Base-by-base conservation (phyloP, 2,329 filamentous ascomycete genomes). In the Epichloe gansuensis region DNA sequence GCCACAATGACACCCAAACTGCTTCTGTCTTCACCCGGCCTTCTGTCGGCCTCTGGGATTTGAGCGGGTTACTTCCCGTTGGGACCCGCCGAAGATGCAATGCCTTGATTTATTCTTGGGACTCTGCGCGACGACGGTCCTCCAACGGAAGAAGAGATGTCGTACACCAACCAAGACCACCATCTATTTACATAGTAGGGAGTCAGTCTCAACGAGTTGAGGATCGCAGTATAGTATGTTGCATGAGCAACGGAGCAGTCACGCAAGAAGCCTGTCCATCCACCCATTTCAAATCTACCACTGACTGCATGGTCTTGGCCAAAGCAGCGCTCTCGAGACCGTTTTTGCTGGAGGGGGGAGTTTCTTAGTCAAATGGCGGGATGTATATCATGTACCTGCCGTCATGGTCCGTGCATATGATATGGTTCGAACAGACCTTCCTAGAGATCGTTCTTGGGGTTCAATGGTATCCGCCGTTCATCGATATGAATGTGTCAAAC, bases 21-120 rank as follows among this genome's bases (percentile, higher is more conserved):
- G 45, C 46, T 44, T 47, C 31, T 42, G 34, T 36, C 23, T 56
- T 53, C 46, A 52, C 38, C 47, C 39, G 38, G 47, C 45, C 45
- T 49, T 44, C 43, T 55, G 47, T 45, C 41, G 49, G 43, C 51
- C 52, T 50, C 36, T 53, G 51, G 48, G 43, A 48, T 47, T 49
- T 15, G 25, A 8, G 34, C 23, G 27, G 58, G 56, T 59, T 59
- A 60, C 58, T 59, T 60, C 57, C 58, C 58, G 58, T 51, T 41
- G 47, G 36, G 47, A 50, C 57, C 55, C 53, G 53, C 57, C 45
- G 47, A 15, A 48, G 38, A 52, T 53, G 50, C 51, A 34, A 42
- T 17, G 15, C 52, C 35, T 45, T 31, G 48, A 49, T 44, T 55
- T 55, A 54, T 59, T 50, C 48, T 51, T 50, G 41, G 51, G 51